A percentile compares a stretch with the other conserved stretches of the same genome.
Conservation (phyloP, 352 stramenopile genomes). For the Globisporangium canariense region DNA sequence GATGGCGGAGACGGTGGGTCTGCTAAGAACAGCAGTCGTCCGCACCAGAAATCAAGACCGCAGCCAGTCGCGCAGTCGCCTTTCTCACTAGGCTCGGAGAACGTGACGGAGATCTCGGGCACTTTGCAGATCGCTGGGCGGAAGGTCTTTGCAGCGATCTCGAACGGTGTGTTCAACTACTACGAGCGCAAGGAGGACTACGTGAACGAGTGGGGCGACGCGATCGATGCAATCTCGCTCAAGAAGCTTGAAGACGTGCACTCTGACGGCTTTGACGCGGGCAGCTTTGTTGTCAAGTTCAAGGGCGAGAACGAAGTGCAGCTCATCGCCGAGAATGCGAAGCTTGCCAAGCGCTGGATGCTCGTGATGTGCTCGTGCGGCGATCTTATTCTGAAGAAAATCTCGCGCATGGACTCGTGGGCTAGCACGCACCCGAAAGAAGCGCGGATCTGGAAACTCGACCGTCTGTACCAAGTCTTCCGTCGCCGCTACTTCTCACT, state of each 20-base stretch:
- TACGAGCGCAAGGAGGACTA: slow-evolving; percentile 82
- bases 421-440: slow-evolving; percentile 78
- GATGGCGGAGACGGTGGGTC: neutral
- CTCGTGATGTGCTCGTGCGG: slow-evolving; percentile 87
- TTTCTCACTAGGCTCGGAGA: slow-evolving; percentile 19
- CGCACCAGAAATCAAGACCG: slow-evolving; percentile 11
- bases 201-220: slow-evolving; percentile 81
- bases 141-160: slow-evolving; percentile 73
- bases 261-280: slow-evolving; percentile 63
- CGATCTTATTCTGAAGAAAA: slow-evolving; percentile 71
- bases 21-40: slow-evolving; percentile 5
- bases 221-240: slow-evolving; percentile 77
- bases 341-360: slow-evolving; percentile 82
- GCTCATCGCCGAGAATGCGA: slow-evolving; percentile 64
- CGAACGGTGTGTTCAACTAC: slow-evolving; percentile 83
- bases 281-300: slow-evolving; percentile 78
- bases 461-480: slow-evolving; percentile 84
- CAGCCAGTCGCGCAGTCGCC: slow-evolving; percentile 17
- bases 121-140: slow-evolving; percentile 50
- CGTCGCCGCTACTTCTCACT: slow-evolving; percentile 79
- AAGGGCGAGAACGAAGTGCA: slow-evolving; percentile 67
- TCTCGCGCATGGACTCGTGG: slow-evolving; percentile 61
- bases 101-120: slow-evolving; percentile 21
- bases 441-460: slow-evolving; percentile 86
- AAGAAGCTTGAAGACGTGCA: slow-evolving; percentile 78